Evolutionary conservation across 2,329 filamentous ascomycete genomes (phyloP).

Genomic region (Fusarium humuli): DNA sequence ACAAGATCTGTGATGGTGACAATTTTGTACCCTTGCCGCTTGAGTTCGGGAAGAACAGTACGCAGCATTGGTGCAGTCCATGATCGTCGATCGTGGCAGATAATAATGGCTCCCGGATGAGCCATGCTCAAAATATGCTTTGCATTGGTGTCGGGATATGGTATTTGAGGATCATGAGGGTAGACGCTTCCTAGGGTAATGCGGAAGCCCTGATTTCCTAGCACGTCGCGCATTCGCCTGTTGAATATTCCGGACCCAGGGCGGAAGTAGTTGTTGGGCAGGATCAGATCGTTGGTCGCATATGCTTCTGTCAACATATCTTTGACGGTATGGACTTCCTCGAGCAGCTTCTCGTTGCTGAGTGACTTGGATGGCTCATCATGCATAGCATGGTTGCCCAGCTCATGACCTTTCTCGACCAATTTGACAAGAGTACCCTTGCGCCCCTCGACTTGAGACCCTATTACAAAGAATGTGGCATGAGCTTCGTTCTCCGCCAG

Average conservation of each 20-base stretch:
- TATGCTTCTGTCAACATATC: constrained; percentile 69
- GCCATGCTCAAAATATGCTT: constrained; percentile 84
- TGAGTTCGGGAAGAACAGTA: constrained; percentile 77
- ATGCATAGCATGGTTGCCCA: constrained; percentile 90
- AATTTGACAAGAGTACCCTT: constrained; percentile 68
- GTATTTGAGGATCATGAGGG: constrained; percentile 90
- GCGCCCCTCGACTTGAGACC: constrained; percentile 73
- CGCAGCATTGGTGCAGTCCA: constrained; percentile 87
- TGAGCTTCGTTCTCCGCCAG: constrained; percentile 74
- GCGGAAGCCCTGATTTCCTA: constrained; percentile 72
- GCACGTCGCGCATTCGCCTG: constrained; percentile 71
- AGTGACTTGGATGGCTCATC: constrained; percentile 80
- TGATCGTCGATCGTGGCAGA: constrained; percentile 85
- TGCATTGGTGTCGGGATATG: constrained; percentile 75
- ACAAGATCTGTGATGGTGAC: constrained; percentile 78
- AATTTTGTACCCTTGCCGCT: constrained; percentile 74
- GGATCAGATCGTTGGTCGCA: constrained; percentile 54
- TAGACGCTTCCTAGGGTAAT: constrained; percentile 88
- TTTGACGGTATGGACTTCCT: constrained; percentile 75
- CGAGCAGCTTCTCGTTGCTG: constrained; percentile 66
- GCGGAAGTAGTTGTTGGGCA: constrained; percentile 76
- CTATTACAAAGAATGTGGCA: constrained; percentile 92
- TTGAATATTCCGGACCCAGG: constrained; percentile 89
- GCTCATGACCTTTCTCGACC: constrained; percentile 73
- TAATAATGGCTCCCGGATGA: constrained; percentile 79